Evolutionary conservation across 2,329 filamentous ascomycete genomes (phyloP), one percentile per base, ranked within the genome.

Genomic region (Apiospora saccharicola): DNA sequence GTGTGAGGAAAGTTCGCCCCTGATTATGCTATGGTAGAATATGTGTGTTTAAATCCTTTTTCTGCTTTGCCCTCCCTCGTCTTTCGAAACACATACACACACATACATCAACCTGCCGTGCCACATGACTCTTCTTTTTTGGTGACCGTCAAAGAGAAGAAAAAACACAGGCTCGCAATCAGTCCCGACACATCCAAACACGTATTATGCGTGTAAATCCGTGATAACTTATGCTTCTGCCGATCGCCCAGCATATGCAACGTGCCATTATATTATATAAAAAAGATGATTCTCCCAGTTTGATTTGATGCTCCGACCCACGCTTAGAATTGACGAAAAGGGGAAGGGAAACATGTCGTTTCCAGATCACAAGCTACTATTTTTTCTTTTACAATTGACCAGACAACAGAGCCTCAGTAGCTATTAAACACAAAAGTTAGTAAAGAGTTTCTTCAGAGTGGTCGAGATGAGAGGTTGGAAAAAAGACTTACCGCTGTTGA

Each of bases 381-480:
- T 10, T 64, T 24, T 75, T 10, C 41, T 24, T 75, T 70, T 89
- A 95, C 77, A 95, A 84, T 80, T 94, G 91, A 69, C 93, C 93
- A 68, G 93, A 94, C 70, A 96, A 86, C 74, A 95, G 87, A 70
- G 93, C 93, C 83, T 95, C 93, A 72, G 93, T 95, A 76, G 93
- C 93, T 89, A 77, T 30, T 67, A 44, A 24, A 51, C 2, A 34
- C 2, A 37, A 10, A 70, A 67, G 75, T 80, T 74, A 79, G 68
- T 71, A 71, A 69, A 79, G 82, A 81, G 70, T 68, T 71, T 14
- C 43, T 30, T 71, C 19, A 73, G 68, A 30, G 12, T 6, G 34
- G 41, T 41, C 67, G 43, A 6, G n/a, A 26, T 26, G 64, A 41
- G 19, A 22, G 37, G 24, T 53, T 68, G 44, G 46, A 22, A 70